phyloP scores from a whole-genome alignment of 2,329 filamentous ascomycete species.

The Ceratocystis smalleyi region DNA sequence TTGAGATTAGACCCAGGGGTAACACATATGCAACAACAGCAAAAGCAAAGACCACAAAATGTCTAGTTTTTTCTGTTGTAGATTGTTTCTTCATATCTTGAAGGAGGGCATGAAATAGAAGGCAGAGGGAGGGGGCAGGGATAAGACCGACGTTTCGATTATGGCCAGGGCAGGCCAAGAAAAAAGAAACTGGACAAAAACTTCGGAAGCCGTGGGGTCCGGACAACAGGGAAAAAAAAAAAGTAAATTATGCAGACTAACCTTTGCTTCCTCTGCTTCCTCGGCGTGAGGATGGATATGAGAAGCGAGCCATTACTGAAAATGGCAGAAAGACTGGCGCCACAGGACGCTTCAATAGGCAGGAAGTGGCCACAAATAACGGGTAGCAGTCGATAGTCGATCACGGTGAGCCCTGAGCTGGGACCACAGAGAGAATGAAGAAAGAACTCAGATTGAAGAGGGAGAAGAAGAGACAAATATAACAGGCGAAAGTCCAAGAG shows the following conservation, averaged over 20 bases:
- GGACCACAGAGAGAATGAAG: neutral
- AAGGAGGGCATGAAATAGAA: neutral
- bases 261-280: conserved; percentile 1
- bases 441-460: neutral
- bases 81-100: neutral
- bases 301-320: neutral
- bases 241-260: neutral
- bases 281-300: neutral
- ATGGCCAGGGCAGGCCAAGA: neutral
- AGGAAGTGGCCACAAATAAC: neutral
- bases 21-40: neutral
- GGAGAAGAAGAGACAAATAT: neutral
- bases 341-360: neutral
- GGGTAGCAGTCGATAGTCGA: neutral
- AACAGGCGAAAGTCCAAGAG: neutral
- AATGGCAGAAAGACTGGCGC: neutral
- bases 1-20: neutral
- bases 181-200: neutral
- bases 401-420: too few relatives aligned
- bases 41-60: neutral
- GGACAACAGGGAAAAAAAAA: neutral
- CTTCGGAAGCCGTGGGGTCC: neutral
- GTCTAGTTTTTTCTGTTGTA: neutral
- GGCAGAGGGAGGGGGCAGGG: neutral
- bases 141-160: neutral